A percentile compares a stretch with the other conserved stretches of the same genome.
phyloP scores from a whole-genome alignment of 106 monocot species.

The Phalaenopsis equestris region DNA sequence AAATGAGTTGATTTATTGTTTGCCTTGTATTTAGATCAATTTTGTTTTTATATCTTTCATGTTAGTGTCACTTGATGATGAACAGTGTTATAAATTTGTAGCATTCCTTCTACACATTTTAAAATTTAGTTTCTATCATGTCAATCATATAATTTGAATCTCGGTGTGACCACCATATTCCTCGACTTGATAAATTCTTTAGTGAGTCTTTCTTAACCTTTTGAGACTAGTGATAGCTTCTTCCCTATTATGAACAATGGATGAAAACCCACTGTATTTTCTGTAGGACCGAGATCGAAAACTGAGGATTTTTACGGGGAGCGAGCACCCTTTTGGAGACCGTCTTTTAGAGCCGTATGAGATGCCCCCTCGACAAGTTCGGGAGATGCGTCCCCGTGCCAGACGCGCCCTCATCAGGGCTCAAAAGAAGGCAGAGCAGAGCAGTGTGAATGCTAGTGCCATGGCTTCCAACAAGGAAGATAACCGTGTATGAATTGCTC shows the following conservation, averaged over 20 bases:
- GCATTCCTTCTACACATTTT: neutral
- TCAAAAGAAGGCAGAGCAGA: conserved; percentile 73
- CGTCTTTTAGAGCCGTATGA: conserved; percentile 57
- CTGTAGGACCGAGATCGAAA: conserved; percentile 86
- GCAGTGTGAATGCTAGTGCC: neutral
- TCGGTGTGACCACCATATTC: too few relatives aligned
- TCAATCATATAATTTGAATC: too few relatives aligned
- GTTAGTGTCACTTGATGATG: neutral
- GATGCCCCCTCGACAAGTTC: conserved; percentile 78
- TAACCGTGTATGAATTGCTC: neutral
- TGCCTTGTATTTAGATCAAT: neutral
- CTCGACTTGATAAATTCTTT: neutral
- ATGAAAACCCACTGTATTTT: neutral
- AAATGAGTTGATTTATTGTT: neutral
- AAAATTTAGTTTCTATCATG: neutral
- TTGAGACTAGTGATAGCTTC: neutral
- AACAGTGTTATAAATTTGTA: neutral
- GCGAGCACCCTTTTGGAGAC: conserved; percentile 78
- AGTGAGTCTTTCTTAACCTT: neutral
- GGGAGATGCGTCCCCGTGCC: conserved; percentile 82
- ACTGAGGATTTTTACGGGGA: conserved; percentile 72
- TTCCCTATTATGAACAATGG: neutral
- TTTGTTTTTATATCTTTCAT: neutral
- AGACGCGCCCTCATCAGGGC: conserved; percentile 77
- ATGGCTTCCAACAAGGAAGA: neutral